Percentiles rank a stretch among this genome's conserved stretches.
Conservation (phyloP, 1,139 yeast species). For the Candida smagusa region DNA sequence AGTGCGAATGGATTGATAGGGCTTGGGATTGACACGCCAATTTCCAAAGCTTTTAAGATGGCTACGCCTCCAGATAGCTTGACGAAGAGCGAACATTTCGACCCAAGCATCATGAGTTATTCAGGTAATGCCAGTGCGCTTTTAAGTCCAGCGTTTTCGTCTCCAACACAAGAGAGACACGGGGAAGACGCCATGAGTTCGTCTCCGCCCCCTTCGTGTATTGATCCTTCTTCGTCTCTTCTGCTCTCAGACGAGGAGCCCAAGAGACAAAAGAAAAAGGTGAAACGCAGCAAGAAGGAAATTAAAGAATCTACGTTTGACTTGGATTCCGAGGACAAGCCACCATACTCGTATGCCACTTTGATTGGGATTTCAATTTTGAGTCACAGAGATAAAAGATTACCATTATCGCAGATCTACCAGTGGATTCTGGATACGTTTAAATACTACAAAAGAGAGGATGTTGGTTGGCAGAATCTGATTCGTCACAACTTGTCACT, state of each 20-base stretch:
- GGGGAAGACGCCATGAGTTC: slow-evolving; percentile 1
- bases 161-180: slow-evolving; percentile 23
- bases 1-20: slow-evolving; percentile 1
- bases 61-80: slow-evolving; percentile 37
- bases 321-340: slow-evolving; percentile 57
- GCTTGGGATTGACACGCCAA: slow-evolving; percentile 17
- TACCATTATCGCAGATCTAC: slow-evolving; percentile 89
- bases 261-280: slow-evolving; percentile 12
- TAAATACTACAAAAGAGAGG: slow-evolving; percentile 76
- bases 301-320: slow-evolving; percentile 31
- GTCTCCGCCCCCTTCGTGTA: slow-evolving; percentile 13
- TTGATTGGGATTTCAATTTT: slow-evolving; percentile 92
- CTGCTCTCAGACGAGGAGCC: slow-evolving; percentile 9
- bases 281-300: slow-evolving; percentile 26
- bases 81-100: slow-evolving; percentile 6
- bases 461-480: slow-evolving; percentile 93
- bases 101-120: slow-evolving; percentile 5
- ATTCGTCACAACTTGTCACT: slow-evolving; percentile 82
- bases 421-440: slow-evolving; percentile 90
- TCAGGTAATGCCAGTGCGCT: slow-evolving; percentile 13
- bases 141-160: slow-evolving; percentile 50
- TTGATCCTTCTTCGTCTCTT: slow-evolving; percentile 14
- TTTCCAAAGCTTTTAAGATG: slow-evolving; percentile 14
- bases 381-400: slow-evolving; percentile 72
- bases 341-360: slow-evolving; percentile 93